phyloP scores from a whole-genome alignment of 2,329 filamentous ascomycete genomes.

The Drechslerella dactyloides region DNA sequence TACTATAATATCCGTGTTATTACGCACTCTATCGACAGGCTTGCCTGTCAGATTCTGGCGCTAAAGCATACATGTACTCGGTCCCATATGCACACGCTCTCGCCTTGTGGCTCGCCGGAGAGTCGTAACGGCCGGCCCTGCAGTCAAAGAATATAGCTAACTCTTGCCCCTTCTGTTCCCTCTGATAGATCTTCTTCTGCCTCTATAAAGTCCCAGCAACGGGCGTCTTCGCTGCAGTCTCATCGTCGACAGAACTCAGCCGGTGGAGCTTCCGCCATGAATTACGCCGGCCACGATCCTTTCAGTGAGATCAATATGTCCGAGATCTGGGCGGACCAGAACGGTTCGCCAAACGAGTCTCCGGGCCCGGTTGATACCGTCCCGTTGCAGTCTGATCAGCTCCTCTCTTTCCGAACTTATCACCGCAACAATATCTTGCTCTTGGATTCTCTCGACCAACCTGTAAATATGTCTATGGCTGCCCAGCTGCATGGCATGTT shows the following conservation, averaged over 20 bases:
- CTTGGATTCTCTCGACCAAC: slow-evolving; percentile 70
- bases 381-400: slow-evolving; percentile 37
- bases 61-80: slow-evolving; percentile 1
- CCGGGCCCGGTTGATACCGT: slow-evolving; percentile 32
- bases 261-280: slow-evolving; percentile 37
- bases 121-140: not conserved
- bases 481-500: slow-evolving; percentile 89
- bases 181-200: slow-evolving; percentile 17
- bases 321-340: slow-evolving; percentile 38
- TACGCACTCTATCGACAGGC: not conserved
- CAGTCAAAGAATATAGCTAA: not conserved
- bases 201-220: slow-evolving; percentile 34
- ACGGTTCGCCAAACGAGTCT: slow-evolving; percentile 41
- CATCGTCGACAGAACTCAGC: slow-evolving; percentile 40
- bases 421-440: slow-evolving; percentile 59
- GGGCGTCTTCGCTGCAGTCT: slow-evolving; percentile 39
- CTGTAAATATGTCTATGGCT: slow-evolving; percentile 70
- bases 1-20: slow-evolving; percentile 10
- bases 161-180: not conserved
- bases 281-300: slow-evolving; percentile 31
- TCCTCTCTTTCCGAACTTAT: slow-evolving; percentile 45
- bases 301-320: slow-evolving; percentile 45
- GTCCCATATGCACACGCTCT: not conserved
- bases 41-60: slow-evolving; percentile 17
- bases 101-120: slow-evolving; percentile 1